Evolutionary conservation across 768 basidiomycete genomes (phyloP), one percentile per base, ranked within the genome.

Genomic region (Epithele typhae): DNA sequence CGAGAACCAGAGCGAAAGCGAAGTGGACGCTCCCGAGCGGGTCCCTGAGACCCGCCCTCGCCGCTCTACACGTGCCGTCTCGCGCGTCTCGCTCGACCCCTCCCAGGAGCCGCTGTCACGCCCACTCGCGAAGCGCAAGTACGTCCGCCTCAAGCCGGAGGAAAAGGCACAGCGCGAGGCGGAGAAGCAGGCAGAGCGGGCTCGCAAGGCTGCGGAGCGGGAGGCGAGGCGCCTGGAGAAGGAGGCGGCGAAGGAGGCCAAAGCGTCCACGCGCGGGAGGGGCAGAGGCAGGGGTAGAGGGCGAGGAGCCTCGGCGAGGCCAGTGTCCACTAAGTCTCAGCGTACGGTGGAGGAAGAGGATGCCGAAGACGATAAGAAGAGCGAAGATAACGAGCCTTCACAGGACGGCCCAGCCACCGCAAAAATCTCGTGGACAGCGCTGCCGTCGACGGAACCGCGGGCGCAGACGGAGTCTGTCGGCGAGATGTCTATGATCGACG

Each of bases 401-500:
- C n/a, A 10, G n/a, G 36, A 30, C 1, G 24, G 34, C 1, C 48
- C 42, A 4, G 47, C 35, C 12, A 35, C 41, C n/a, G 40, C 51
- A 30, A 44, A 45, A 41, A 32, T 22, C 10, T 36, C 37, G 11
- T 72, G 69, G 70, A 63, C 67, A 30, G 58, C 59, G 1, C 53
- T 72, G 10, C 42, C 47, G 12, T 57, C 60, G 22, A 46, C 57
- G 11, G 37, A 34, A 24, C 47, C 56, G 2, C 52, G 46, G 27
- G 52, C 52, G 14, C 57, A 47, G 23, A 33, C 43, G 4, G 43
- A 49, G 25, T 55, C 52, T 5, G 32, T 46, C 1, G 48, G 45
- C 2, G 55, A 59, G 0, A 46, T 41, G 18, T 60, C 65, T 11
- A 40, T 60, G 46, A 45, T 59, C 42, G 71, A 72, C 38, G 68